These are phyloP conservation scores for Oenanthe javanica DNA, from an alignment of 140 eudicot genomes.

Conservation along the genomic window DNA sequence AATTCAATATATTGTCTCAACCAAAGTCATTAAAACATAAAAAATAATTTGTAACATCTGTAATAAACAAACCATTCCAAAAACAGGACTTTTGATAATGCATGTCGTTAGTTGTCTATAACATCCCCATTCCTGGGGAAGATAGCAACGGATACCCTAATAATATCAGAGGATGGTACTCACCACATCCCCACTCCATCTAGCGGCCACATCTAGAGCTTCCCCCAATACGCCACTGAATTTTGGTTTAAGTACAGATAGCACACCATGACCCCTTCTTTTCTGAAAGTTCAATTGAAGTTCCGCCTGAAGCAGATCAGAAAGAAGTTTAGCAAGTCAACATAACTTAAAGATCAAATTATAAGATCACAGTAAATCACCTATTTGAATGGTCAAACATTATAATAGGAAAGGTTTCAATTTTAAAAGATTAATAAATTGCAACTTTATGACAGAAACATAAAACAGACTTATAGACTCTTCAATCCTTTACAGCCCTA, in stretches of 20 bases:
- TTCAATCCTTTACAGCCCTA: not conserved
- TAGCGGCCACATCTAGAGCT: conserved; percentile 94
- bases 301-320: conserved; percentile 69
- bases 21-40: not conserved
- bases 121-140: not conserved
- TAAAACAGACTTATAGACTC: conserved; percentile 6
- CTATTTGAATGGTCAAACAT: not conserved
- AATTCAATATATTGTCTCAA: not conserved
- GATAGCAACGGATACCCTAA: not conserved
- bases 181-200: conserved; percentile 99
- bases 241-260: conserved; percentile 85
- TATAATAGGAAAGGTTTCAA: not conserved
- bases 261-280: conserved; percentile 89
- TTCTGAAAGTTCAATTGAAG: conserved; percentile 85
- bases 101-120: not conserved
- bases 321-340: conserved; percentile 8
- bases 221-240: conserved; percentile 97
- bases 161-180: conserved; percentile 31
- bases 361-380: not conserved
- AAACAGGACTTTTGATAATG: not conserved
- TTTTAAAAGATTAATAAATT: not conserved
- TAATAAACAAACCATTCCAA: not conserved
- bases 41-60: not conserved
- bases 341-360: not conserved
- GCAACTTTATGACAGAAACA: not conserved